phyloP scores from a whole-genome alignment of 1,139 yeast genomes.

The Blastobotrys petasosporus region DNA sequence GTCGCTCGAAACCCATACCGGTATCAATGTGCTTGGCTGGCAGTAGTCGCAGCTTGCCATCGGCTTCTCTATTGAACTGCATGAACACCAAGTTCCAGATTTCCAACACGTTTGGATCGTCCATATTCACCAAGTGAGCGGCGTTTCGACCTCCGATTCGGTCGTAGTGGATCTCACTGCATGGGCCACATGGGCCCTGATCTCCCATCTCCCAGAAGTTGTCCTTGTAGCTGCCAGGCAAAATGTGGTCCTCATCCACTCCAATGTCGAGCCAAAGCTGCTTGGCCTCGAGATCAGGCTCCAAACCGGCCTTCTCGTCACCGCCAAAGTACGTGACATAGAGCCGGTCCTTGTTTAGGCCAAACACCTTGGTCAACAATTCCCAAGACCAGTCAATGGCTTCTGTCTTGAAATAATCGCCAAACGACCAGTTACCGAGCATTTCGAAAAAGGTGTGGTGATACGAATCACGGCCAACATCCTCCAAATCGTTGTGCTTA shows the following conservation, averaged over 20 bases:
- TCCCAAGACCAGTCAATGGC: slow-evolving; percentile 91
- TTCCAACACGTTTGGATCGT: slow-evolving; percentile 95
- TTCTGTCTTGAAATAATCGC: slow-evolving; percentile 94
- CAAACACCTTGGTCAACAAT: slow-evolving; percentile 74
- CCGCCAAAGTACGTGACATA: slow-evolving; percentile 97
- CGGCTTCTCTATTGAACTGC: slow-evolving; percentile 91
- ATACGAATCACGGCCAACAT: slow-evolving; percentile 94
- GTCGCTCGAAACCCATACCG: slow-evolving; percentile 97
- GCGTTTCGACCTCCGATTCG: slow-evolving; percentile 98
- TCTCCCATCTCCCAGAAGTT: slow-evolving; percentile 99
- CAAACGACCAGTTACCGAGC: slow-evolving; percentile 99
- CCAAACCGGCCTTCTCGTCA: slow-evolving; percentile 73
- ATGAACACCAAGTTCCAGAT: slow-evolving; percentile 97
- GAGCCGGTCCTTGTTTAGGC: slow-evolving; percentile 67
- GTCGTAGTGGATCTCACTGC: slow-evolving; percentile 95
- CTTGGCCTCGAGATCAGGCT: slow-evolving; percentile 92
- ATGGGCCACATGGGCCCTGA: slow-evolving; percentile 99
- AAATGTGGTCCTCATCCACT: slow-evolving; percentile 82
- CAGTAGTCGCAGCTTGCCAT: slow-evolving; percentile 68
- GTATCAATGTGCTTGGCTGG: slow-evolving; percentile 97
- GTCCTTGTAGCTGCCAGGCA: slow-evolving; percentile 85
- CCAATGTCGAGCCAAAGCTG: slow-evolving; percentile 82
- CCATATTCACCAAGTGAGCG: slow-evolving; percentile 79
- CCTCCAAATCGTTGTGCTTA: slow-evolving; percentile 96
- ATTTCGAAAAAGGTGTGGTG: slow-evolving; percentile 98